phyloP scores from a whole-genome alignment of 352 stramenopile species.

The Phytophthora syringae region DNA sequence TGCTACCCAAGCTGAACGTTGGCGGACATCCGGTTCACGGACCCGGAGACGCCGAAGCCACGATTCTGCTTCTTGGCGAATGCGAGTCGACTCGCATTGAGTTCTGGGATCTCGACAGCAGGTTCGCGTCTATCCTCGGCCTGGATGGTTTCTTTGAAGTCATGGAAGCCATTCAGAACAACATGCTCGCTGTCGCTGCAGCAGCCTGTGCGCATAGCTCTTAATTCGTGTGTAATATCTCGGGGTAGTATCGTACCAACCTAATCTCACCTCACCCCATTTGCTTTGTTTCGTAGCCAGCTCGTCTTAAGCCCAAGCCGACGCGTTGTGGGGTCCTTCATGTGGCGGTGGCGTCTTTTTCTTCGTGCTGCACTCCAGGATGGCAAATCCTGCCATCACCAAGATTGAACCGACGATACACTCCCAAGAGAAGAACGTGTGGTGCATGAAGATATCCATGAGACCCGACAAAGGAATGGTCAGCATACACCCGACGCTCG shows the following conservation, averaged over 20 bases:
- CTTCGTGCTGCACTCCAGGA: conserved; percentile 47
- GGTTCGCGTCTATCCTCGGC: conserved; percentile 33
- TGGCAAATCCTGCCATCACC: conserved; percentile 57
- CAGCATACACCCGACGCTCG: conserved; percentile 67
- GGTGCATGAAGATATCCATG: conserved; percentile 52
- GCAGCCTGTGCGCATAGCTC: background rate
- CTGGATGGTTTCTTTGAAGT: conserved; percentile 47
- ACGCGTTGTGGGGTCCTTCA: conserved; percentile 11
- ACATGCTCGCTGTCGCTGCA: conserved; percentile 21
- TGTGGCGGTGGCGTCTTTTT: conserved; percentile 1
- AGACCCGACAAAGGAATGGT: conserved; percentile 60
- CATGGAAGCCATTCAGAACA: conserved; percentile 38
- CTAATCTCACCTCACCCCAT: conserved; percentile 16
- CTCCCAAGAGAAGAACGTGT: conserved; percentile 52
- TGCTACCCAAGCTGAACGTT: conserved; percentile 34
- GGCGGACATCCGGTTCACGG: conserved; percentile 14
- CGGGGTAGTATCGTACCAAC: conserved; percentile 10
- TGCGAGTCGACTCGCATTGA: conserved; percentile 36
- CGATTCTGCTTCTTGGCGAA: conserved; percentile 23
- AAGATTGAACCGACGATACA: conserved; percentile 56
- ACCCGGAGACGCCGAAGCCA: conserved; percentile 1
- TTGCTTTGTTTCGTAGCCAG: background rate
- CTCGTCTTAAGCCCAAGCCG: conserved; percentile 21
- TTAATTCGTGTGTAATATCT: conserved; percentile 25
- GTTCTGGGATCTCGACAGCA: conserved; percentile 35